phyloP scores from a whole-genome alignment of 2,329 filamentous ascomycete species.

The Didymella keratinophila region DNA sequence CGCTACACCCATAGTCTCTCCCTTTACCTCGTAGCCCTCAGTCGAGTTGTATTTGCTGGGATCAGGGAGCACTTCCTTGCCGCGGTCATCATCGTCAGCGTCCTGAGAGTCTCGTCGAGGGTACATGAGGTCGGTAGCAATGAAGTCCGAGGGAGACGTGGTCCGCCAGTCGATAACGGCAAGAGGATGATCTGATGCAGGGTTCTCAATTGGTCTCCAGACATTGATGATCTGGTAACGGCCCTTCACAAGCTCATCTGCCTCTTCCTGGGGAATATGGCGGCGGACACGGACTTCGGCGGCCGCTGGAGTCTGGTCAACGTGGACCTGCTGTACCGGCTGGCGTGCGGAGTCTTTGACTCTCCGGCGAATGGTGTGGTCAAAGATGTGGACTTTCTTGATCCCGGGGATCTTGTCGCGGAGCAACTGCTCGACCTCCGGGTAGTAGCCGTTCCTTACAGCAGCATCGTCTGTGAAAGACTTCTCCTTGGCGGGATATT shows the following conservation, averaged over 20 bases:
- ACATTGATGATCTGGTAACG: constrained; percentile 75
- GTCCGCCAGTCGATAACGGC: constrained; percentile 72
- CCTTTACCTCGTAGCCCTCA: constrained; percentile 68
- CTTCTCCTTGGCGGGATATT: constrained; percentile 62
- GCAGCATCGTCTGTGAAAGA: constrained; percentile 63
- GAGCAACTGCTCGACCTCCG: constrained; percentile 67
- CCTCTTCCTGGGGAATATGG: constrained; percentile 65
- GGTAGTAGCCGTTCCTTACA: constrained; percentile 67
- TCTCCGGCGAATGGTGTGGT: constrained; percentile 72
- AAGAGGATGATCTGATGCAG: constrained; percentile 72
- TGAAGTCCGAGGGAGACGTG: constrained; percentile 64
- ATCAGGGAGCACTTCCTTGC: constrained; percentile 65
- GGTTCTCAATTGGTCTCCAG: constrained; percentile 71
- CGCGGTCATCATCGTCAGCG: constrained; percentile 60
- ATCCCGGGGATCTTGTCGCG: constrained; percentile 62
- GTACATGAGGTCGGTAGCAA: constrained; percentile 69
- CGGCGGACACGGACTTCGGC: constrained; percentile 68
- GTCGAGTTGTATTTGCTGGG: constrained; percentile 56
- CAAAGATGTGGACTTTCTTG: constrained; percentile 72
- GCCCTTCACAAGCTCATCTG: constrained; percentile 63
- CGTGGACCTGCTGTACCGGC: constrained; percentile 74
- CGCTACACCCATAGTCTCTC: constrained; percentile 69
- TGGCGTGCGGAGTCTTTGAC: constrained; percentile 64
- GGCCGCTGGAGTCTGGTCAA: constrained; percentile 73
- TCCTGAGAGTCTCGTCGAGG: constrained; percentile 56